Evolutionary conservation across 805 yeast genomes (phyloP).

Genomic region (Wickerhamiella galacta): DNA sequence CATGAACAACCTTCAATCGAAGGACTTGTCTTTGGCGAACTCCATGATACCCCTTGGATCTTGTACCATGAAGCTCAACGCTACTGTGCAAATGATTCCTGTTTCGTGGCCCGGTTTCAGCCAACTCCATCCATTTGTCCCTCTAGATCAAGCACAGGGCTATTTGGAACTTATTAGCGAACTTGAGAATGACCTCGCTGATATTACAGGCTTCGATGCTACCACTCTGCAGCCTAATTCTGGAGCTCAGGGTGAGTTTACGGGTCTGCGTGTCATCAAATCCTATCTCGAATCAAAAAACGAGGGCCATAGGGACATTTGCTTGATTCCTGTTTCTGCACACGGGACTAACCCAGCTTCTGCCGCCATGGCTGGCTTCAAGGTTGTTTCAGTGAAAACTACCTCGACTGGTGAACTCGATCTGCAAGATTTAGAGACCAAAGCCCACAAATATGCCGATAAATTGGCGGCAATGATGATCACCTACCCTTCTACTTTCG

Average conservation of each 20-base stretch:
- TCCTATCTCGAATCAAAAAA: slow-evolving; percentile 59
- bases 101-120: slow-evolving; percentile 89
- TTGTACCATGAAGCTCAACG: slow-evolving; percentile 94
- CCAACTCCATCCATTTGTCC: slow-evolving; percentile 84
- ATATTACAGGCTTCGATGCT: slow-evolving; percentile 84
- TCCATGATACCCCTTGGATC: slow-evolving; percentile 97
- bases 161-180: slow-evolving; percentile 59
- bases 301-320: slow-evolving; percentile 59
- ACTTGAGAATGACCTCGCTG: slow-evolving; percentile 69
- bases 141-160: slow-evolving; percentile 75
- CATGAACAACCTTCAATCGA: slow-evolving; percentile 64
- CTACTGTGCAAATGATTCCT: slow-evolving; percentile 90
- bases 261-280: slow-evolving; percentile 78
- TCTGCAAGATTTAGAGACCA: slow-evolving; percentile 50
- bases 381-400: slow-evolving; percentile 87
- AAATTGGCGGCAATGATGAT: slow-evolving; percentile 85
- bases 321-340: slow-evolving; percentile 92
- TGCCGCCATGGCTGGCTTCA: slow-evolving; percentile 92
- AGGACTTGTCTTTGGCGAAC: slow-evolving; percentile 84
- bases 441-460: slow-evolving; percentile 52
- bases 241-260: slow-evolving; percentile 97
- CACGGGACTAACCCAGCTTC: slow-evolving; percentile 99
- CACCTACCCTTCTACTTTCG: slow-evolving; percentile 95
- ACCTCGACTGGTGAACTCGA: slow-evolving; percentile 73
- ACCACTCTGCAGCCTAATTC: slow-evolving; percentile 92